Conservation (phyloP, 768 basidiomycete species). For the Hypholoma sublateritium region DNA sequence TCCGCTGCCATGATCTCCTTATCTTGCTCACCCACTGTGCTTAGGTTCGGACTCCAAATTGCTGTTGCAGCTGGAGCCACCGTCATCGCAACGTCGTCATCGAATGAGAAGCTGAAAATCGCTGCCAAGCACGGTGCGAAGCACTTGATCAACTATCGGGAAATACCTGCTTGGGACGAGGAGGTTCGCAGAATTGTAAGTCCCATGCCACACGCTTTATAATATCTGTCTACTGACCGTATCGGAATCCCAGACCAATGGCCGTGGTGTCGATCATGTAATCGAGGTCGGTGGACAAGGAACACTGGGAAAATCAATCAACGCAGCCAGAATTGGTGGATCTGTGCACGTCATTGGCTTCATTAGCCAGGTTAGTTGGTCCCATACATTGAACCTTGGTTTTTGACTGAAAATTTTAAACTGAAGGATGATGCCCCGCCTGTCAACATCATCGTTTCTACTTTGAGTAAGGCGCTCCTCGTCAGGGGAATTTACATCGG, state of each 20-base stretch:
- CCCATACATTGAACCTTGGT: too few species aligned
- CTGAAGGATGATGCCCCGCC: not conserved
- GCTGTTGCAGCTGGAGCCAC: slow-evolving; percentile 62
- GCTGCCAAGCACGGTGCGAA: slow-evolving; percentile 52
- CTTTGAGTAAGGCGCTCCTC: slow-evolving; percentile 39
- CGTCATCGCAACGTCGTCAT: slow-evolving; percentile 68
- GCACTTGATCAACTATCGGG: slow-evolving; percentile 65
- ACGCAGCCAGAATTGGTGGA: slow-evolving; percentile 39
- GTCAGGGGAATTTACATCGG: slow-evolving; percentile 58
- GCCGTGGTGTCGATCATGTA: slow-evolving; percentile 37
- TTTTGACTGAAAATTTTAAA: not conserved
- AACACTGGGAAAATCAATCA: slow-evolving; percentile 46
- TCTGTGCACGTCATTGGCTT: slow-evolving; percentile 53
- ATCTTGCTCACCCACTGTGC: not conserved
- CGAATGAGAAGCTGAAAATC: slow-evolving; percentile 59
- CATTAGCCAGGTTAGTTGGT: slow-evolving; percentile 31
- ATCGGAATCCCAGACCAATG: slow-evolving; percentile 29
- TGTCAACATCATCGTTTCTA: not conserved
- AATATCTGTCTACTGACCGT: not conserved
- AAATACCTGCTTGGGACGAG: slow-evolving; percentile 55
- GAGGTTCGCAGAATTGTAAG: slow-evolving; percentile 46
- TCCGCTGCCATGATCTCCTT: too few species aligned
- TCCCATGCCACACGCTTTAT: not conserved
- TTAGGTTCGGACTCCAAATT: slow-evolving; percentile 56
- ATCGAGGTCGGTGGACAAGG: slow-evolving; percentile 51